A percentile compares a stretch with the other conserved stretches of the same genome.
These are phyloP conservation scores for Kingdonia uniflora DNA, from an alignment of 164 flowering plant species.

Conservation along the genomic window DNA sequence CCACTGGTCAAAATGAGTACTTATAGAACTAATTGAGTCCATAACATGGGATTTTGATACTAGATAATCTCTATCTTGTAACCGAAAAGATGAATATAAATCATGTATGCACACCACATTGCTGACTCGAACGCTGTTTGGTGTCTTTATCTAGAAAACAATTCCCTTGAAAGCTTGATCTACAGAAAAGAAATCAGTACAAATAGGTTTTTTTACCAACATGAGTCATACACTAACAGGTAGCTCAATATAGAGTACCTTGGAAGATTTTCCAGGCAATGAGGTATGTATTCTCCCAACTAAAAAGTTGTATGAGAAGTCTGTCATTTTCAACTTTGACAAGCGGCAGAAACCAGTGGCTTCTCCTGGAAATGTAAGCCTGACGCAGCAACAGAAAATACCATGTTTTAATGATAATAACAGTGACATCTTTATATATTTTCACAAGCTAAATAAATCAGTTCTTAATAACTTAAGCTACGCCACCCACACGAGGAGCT, in stretches of 20 bases:
- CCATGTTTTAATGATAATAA: background rate
- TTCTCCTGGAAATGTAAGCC: slow-evolving; percentile 41
- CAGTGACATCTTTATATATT: background rate
- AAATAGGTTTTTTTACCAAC: background rate
- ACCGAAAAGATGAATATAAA: background rate
- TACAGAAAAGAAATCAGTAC: slow-evolving; percentile 18
- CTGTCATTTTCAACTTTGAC: slow-evolving; percentile 51
- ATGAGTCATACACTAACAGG: background rate
- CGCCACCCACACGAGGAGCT: background rate
- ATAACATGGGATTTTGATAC: background rate
- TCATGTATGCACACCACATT: slow-evolving; percentile 49
- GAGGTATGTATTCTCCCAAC: slow-evolving; percentile 72
- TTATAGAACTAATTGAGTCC: background rate
- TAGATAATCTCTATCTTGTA: background rate
- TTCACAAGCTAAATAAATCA: background rate
- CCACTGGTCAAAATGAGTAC: too few relatives aligned
- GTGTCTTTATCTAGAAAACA: slow-evolving; percentile 54
- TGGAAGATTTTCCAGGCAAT: slow-evolving; percentile 66
- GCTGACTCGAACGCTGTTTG: slow-evolving; percentile 52
- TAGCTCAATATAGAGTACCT: slow-evolving; percentile 32
- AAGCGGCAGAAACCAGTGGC: slow-evolving; percentile 52
- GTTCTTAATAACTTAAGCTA: background rate
- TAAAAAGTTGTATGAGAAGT: slow-evolving; percentile 76
- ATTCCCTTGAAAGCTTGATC: slow-evolving; percentile 80
- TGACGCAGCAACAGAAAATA: slow-evolving; percentile 18